Percentiles rank a stretch among this genome's conserved stretches.
These are phyloP conservation scores for Kodamaea anthophila DNA, from an alignment of 1,139 yeast genomes.

Conservation along the genomic window DNA sequence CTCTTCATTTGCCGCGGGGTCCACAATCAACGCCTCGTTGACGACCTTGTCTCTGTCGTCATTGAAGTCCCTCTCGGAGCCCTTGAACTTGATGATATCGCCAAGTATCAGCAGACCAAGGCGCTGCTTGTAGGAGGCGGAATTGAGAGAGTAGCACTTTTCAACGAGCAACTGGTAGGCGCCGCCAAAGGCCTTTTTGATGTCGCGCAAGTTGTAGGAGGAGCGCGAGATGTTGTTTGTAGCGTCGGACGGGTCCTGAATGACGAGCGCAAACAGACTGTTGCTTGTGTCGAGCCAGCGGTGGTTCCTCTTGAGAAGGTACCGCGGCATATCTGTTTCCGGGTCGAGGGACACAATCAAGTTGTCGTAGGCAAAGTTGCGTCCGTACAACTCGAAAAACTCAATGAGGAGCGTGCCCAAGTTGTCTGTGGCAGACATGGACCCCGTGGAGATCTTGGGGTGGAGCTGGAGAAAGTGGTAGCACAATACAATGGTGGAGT, in stretches of 20 bases:
- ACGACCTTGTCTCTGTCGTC: slow-evolving; percentile 65
- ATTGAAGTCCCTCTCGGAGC: slow-evolving; percentile 70
- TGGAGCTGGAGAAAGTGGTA: slow-evolving; percentile 77
- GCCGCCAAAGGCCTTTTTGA: slow-evolving; percentile 85
- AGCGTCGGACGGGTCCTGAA: slow-evolving; percentile 87
- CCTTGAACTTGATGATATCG: slow-evolving; percentile 70
- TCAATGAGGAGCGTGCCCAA: slow-evolving; percentile 86
- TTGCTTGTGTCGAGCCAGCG: slow-evolving; percentile 49
- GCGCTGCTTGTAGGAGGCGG: slow-evolving; percentile 62
- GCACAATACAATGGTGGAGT: slow-evolving; percentile 81
- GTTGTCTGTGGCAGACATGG: slow-evolving; percentile 66
- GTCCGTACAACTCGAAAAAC: slow-evolving; percentile 92
- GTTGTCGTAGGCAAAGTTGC: slow-evolving; percentile 80
- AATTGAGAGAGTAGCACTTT: slow-evolving; percentile 53
- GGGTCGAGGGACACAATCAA: slow-evolving; percentile 60
- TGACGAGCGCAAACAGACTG: slow-evolving; percentile 62
- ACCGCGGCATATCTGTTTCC: slow-evolving; percentile 43
- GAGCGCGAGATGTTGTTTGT: slow-evolving; percentile 81
- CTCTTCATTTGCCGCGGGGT: slow-evolving; percentile 14
- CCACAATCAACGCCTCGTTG: slow-evolving; percentile 50
- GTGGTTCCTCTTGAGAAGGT: slow-evolving; percentile 51
- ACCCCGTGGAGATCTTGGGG: slow-evolving; percentile 66
- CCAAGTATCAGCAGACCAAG: slow-evolving; percentile 75
- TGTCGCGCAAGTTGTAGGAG: slow-evolving; percentile 72
- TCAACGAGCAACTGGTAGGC: slow-evolving; percentile 79